Evolutionary conservation across 2,329 filamentous ascomycete genomes (phyloP), one percentile per base, ranked within the genome.

Genomic region (Epicoccum nigrum): DNA sequence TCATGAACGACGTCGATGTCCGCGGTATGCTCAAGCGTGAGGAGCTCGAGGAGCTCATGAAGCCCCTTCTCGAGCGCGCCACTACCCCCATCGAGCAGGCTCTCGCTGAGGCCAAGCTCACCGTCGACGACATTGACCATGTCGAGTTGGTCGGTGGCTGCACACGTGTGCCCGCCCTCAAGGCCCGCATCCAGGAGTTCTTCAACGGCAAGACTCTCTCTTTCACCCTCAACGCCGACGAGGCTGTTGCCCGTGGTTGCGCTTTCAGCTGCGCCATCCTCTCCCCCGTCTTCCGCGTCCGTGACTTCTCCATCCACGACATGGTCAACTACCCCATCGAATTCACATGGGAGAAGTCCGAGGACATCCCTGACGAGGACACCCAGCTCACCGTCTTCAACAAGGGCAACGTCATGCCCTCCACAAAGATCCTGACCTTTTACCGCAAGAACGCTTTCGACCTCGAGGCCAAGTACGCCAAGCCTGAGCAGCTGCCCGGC

Each of bases 361-460:
- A 92, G 54, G 94, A 99, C 70, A 99, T 99, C 65, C 94, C 94
- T 20, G 94, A 99, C 67, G 94, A 99, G 82, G 94, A 97, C 75
- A 97, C 94, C 48, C 95, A 87, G 79, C 82, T 99, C 65, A 96
- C 90, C 28, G 94, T 99, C 69, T 99, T 99, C 79, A 95, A 94
- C 84, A 92, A 89, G 77, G 93, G 93, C 75, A 97, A 97, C 71
- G 86, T 96, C 59, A 88, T 99, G 82, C 94, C 94, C 46, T 97
- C 93, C 5, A 99, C 94, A 60, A 99, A 99, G 84, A 97, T 99
- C 62, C 86, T 99, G 46, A 99, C 94, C 31, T 99, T 99, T 81
- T 99, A 97, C 83, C 88, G 94, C 65, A 97, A 97, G 82, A 91
- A 97, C 78, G 84, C 92, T 38, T 99, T 97, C 74, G 92, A 97